Evolutionary conservation across 805 yeast species (phyloP).

Genomic region (Candida takata): DNA sequence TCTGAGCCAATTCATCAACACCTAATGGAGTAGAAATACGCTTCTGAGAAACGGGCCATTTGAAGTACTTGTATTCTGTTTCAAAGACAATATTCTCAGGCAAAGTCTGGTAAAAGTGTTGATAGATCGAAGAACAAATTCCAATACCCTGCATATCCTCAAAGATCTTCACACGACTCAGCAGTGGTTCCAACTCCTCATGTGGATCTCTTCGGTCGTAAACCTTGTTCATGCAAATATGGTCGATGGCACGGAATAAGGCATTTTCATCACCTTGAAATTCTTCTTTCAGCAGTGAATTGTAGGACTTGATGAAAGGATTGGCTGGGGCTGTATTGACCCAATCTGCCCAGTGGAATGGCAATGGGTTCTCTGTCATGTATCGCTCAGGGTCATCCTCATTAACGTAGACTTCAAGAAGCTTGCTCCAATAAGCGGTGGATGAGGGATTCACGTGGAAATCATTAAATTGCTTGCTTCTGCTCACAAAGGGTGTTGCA

Average conservation of each 20-base stretch:
- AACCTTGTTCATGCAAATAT: slow-evolving; percentile 18
- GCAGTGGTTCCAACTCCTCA: slow-evolving; percentile 18
- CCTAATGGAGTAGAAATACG: slow-evolving; percentile 18
- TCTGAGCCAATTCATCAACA: slow-evolving; percentile 12
- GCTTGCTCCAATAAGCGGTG: background rate
- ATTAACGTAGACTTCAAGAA: slow-evolving; percentile 3
- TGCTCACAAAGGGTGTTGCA: background rate
- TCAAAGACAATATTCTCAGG: slow-evolving; percentile 25
- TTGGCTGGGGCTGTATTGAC: slow-evolving; percentile 22
- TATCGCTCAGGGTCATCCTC: slow-evolving; percentile 15
- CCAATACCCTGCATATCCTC: slow-evolving; percentile 24
- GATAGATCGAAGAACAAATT: slow-evolving; percentile 23
- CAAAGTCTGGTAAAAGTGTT: slow-evolving; percentile 17
- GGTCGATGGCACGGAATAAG: slow-evolving; percentile 2
- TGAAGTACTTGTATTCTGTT: slow-evolving; percentile 22
- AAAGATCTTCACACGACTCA: slow-evolving; percentile 9
- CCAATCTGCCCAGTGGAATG: slow-evolving; percentile 31
- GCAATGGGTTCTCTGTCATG: slow-evolving; percentile 8
- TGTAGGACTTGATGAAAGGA: slow-evolving; percentile 25
- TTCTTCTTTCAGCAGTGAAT: background rate
- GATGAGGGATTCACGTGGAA: background rate
- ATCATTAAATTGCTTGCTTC: background rate
- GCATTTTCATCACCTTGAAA: no score
- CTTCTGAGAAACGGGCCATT: slow-evolving; percentile 19
- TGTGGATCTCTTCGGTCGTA: slow-evolving; percentile 20